phyloP scores from a whole-genome alignment of 768 basidiomycete species.

The Tricholoma bakamatsutake region DNA sequence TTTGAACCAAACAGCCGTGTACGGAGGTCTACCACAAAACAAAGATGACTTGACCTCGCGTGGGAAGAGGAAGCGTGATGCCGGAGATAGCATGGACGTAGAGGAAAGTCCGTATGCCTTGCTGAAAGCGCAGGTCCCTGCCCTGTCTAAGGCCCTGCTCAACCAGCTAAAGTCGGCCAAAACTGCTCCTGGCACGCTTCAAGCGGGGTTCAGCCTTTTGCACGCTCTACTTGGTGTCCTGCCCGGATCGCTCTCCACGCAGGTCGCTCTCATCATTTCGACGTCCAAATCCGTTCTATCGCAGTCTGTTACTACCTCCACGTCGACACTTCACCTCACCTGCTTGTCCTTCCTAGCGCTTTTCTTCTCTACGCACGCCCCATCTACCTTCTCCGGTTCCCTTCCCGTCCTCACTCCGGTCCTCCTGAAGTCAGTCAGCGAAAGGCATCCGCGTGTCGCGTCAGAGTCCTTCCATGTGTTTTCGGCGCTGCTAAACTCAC shows the following conservation, averaged over 20 bases:
- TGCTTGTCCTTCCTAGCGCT: conserved; percentile 80
- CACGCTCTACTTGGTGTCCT: conserved; percentile 72
- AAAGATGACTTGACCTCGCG: conserved; percentile 44
- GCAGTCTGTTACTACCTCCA: conserved; percentile 65
- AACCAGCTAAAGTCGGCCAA: conserved; percentile 83
- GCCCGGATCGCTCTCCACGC: conserved; percentile 73
- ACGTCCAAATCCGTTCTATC: conserved; percentile 62
- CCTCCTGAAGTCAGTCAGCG: conserved; percentile 66
- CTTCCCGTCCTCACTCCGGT: conserved; percentile 69
- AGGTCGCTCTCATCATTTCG: conserved; percentile 56
- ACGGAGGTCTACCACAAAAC: conserved; percentile 57
- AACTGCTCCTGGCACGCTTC: conserved; percentile 69
- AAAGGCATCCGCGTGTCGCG: conserved; percentile 75
- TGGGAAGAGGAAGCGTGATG: conserved; percentile 77
- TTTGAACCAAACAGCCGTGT: conserved; percentile 78
- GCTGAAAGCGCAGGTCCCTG: conserved; percentile 70
- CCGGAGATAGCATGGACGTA: conserved; percentile 63
- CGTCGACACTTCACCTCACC: conserved; percentile 77
- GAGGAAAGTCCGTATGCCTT: conserved; percentile 70
- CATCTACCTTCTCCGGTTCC: conserved; percentile 49
- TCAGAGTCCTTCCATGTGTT: conserved; percentile 87
- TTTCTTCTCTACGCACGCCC: conserved; percentile 70
- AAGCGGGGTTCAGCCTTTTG: conserved; percentile 81
- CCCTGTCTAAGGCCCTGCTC: conserved; percentile 73
- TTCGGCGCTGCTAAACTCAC: conserved; percentile 71